Evolutionary conservation across 345 rosid species (phyloP).

Genomic region (Hypericum androsaemum): DNA sequence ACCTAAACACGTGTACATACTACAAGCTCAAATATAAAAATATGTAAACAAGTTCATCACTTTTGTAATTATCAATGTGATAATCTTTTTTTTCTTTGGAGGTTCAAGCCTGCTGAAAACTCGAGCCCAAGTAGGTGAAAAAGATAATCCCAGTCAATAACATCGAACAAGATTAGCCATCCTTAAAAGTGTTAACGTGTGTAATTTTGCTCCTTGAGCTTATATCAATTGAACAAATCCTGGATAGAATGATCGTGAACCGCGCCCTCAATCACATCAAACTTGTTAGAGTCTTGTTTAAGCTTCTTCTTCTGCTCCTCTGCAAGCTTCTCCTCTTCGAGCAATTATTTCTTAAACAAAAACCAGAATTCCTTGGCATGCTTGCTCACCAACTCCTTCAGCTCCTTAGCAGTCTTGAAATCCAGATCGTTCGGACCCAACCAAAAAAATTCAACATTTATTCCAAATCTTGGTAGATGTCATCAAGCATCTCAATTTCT

Average conservation of each 20-base stretch:
- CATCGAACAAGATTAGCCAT: too few species aligned
- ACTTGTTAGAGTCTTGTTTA: constrained; percentile 39
- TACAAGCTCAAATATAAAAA: too few species aligned
- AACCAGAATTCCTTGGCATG: constrained; percentile 46
- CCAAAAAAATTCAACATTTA: constrained; percentile 38
- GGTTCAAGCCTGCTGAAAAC: too few species aligned
- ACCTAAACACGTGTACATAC: too few species aligned
- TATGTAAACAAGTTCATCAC: too few species aligned
- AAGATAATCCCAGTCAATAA: too few species aligned
- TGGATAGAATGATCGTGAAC: constrained; percentile 32
- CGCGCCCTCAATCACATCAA: constrained; percentile 27
- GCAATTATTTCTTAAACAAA: constrained; percentile 41
- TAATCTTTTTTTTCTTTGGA: too few species aligned
- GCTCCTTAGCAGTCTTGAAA: constrained; percentile 34
- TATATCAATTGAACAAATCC: constrained; percentile 29
- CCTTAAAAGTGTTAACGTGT: too few species aligned
- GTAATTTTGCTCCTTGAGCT: too few species aligned
- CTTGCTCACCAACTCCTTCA: constrained; percentile 32
- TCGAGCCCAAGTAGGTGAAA: too few species aligned
- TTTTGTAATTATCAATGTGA: too few species aligned
- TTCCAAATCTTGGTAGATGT: constrained; percentile 46
- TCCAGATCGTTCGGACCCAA: constrained; percentile 41
- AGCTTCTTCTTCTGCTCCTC: constrained; percentile 41
- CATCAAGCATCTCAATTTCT: constrained; percentile 46
- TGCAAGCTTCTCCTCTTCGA: too few species aligned